Base-by-base conservation (phyloP, 108 stramenopile species). In the Aurantiochytrium sp. region DNA sequence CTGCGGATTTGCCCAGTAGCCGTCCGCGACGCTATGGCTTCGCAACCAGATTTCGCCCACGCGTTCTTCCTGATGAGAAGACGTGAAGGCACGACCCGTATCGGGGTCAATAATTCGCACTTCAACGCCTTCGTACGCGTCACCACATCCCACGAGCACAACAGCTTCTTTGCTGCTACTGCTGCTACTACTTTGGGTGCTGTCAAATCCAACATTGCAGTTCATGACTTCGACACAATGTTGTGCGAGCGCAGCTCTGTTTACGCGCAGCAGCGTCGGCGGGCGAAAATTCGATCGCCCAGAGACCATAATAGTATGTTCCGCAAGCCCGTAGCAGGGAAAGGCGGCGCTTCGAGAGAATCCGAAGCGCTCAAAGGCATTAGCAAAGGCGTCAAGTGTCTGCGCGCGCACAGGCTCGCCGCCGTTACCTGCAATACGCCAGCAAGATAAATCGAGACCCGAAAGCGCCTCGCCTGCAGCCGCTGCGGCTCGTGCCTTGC, bases 11-110 rank as follows among this genome's bases (percentile, higher is more conserved):
- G 92, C 91, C 76, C 91, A 96, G 89, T 96, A 96, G 25, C 97
- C 97, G 4, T 91, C 89, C 28, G 97, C 97, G 88, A 96, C 97
- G 58, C 95, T 95, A 8, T 94, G 93, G 10, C 96, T 96, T 5
- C 93, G 45, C 16, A 99, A 89, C 97, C 97, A 99, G 83, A 99
- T 96, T 90, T 99, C 98, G 64, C 97, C 98, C 19, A 98, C 96
- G 5, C 16, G 29, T 3, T 42, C 28, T 18, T 23, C 29, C 29
- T 23, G 59, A 3, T 3, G 21, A n/a, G 59, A 59, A 19, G n/a
- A 59, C 59, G n/a, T 59, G n/a, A 3, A 35, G 35, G 35, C 35
- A 35, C 35, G 59, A n/a, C n/a, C 21, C 42, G 64, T 69, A 1
- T 69, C 42, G 21, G 64, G 64, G 64, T 69, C 64, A 8, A 69